phyloP scores from a whole-genome alignment of 225 moss, liverwort and hornwort genomes.

The Marchantia paleacea region DNA sequence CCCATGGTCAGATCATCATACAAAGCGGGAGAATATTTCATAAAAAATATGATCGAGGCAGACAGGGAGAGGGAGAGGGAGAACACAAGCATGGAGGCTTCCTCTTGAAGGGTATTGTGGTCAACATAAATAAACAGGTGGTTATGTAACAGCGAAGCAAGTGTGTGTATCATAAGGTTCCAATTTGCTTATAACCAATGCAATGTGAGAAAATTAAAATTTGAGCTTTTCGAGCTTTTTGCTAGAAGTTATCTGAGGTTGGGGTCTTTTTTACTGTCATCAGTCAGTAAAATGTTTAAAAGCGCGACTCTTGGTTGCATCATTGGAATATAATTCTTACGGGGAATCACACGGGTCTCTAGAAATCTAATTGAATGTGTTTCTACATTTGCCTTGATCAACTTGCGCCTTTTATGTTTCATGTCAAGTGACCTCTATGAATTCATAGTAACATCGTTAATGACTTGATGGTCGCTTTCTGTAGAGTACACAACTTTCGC shows the following conservation, averaged over 20 bases:
- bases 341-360: background rate
- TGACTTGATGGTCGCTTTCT: too few relatives aligned
- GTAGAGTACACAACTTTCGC: too few relatives aligned
- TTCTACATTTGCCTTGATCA: too few relatives aligned
- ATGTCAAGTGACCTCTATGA: too few relatives aligned
- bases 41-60: slow-evolving; percentile 91
- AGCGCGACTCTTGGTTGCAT: background rate
- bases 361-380: background rate
- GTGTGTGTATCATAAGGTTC: slow-evolving; percentile 8
- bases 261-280: background rate
- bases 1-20: slow-evolving; percentile 98
- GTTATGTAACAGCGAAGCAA: background rate
- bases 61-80: slow-evolving; percentile 67
- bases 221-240: background rate
- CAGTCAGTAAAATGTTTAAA: background rate
- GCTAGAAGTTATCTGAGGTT: background rate
- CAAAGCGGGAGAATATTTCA: slow-evolving; percentile 96
- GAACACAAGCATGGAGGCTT: background rate
- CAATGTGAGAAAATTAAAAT: background rate
- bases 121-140: background rate
- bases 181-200: background rate
- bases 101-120: background rate
- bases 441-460: too few relatives aligned
- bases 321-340: slow-evolving; percentile 6
- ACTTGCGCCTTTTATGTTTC: too few relatives aligned